Percentiles rank a stretch among this genome's conserved stretches.
Evolutionary conservation across 805 yeast genomes (phyloP).

Genomic region (Candida railenensis): DNA sequence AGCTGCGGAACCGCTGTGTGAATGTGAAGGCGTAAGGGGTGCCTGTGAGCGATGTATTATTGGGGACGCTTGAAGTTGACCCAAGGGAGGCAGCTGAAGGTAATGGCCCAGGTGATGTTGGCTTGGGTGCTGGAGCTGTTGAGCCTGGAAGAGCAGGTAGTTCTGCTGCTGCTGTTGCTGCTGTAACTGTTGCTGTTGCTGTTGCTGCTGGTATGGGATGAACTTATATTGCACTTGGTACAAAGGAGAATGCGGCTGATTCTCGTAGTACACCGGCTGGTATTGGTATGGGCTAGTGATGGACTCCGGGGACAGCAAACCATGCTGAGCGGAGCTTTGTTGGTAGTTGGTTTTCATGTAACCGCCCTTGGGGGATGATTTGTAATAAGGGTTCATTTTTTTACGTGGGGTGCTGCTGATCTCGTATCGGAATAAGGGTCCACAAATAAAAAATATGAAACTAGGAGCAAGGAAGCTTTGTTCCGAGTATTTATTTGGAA

Average conservation of each 20-base stretch:
- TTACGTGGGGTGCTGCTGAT: not conserved
- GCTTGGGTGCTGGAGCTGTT: constrained; percentile 1
- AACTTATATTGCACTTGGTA: constrained; percentile 1
- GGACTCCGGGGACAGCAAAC: not conserved
- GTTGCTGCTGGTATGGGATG: not conserved
- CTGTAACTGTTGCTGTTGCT: constrained; percentile 1
- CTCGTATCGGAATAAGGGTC: not conserved
- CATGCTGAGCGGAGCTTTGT: not conserved
- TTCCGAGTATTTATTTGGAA: too few relatives aligned
- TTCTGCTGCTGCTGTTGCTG: constrained; percentile 3
- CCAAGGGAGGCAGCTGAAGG: constrained; percentile 2
- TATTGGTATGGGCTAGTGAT: not conserved
- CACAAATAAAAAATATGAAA: too few relatives aligned
- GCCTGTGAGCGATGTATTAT: constrained; percentile 5
- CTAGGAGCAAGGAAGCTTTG: too few relatives aligned
- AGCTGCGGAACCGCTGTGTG: not conserved
- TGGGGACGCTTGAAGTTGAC: constrained; percentile 1
- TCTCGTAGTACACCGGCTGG: not conserved
- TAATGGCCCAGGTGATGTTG: not conserved
- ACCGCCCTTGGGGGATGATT: not conserved
- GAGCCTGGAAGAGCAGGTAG: not conserved
- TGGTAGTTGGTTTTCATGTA: not conserved
- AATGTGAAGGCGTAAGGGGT: not conserved
- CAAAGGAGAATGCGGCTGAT: not conserved
- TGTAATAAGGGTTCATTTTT: not conserved